Percentiles rank a stretch among this genome's conserved stretches.
phyloP scores from a whole-genome alignment of 2,329 filamentous ascomycete genomes.

The Apiospora arundinis region DNA sequence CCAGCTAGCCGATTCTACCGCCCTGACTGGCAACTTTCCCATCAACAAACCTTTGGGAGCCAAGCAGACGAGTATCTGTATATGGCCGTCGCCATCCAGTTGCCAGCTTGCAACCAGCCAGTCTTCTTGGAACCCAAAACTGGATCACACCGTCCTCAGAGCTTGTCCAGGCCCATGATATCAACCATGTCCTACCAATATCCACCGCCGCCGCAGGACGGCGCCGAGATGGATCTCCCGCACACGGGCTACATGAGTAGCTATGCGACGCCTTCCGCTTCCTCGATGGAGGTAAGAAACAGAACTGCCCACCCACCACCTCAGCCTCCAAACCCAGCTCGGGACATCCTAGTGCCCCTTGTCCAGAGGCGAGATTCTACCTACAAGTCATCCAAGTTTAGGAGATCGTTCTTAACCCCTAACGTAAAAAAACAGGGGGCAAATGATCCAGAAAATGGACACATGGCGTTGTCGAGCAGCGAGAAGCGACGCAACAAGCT shows the following conservation, averaged over 20 bases:
- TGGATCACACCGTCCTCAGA: constrained; percentile 35
- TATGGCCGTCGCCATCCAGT: constrained; percentile 45
- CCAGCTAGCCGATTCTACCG: constrained; percentile 3
- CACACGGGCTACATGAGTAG: constrained; percentile 45
- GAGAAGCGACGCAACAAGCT: constrained; percentile 82
- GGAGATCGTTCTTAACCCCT: constrained; percentile 58
- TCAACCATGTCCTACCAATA: constrained; percentile 59
- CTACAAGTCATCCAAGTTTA: constrained; percentile 48
- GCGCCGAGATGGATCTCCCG: constrained; percentile 49
- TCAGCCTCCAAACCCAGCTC: constrained; percentile 36
- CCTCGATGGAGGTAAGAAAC: constrained; percentile 41
- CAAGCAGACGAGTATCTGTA: constrained; percentile 28
- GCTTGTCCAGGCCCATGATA: constrained; percentile 43
- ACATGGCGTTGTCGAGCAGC: constrained; percentile 45
- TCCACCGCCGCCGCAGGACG: constrained; percentile 49
- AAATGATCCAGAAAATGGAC: constrained; percentile 42
- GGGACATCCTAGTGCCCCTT: constrained; percentile 41
- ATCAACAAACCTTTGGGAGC: constrained; percentile 15
- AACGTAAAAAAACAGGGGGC: constrained; percentile 51
- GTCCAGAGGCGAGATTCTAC: constrained; percentile 46
- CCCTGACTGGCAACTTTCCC: background rate
- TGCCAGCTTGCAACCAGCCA: constrained; percentile 40
- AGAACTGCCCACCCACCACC: constrained; percentile 32
- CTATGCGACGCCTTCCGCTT: constrained; percentile 35
- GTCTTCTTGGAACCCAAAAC: constrained; percentile 39